These are phyloP conservation scores for Echites panduratus DNA, from an alignment of 257 asterid species.

Conservation along the genomic window DNA sequence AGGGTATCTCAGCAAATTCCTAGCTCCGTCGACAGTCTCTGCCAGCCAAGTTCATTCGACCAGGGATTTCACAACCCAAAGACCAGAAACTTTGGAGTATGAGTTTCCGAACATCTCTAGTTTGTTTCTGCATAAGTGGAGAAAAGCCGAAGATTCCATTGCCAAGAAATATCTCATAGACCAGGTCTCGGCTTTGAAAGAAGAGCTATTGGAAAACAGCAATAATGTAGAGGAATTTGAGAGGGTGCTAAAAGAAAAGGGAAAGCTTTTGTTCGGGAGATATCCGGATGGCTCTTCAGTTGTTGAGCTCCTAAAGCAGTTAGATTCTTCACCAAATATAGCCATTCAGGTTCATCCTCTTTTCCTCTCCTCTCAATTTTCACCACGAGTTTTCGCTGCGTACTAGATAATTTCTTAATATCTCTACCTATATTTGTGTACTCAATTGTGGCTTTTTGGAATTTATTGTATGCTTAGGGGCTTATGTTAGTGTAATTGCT, in stretches of 20 bases:
- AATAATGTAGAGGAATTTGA: constrained; percentile 35
- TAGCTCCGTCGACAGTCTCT: background rate
- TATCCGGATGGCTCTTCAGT: constrained; percentile 56
- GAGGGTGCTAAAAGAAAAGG: constrained; percentile 44
- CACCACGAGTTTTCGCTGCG: background rate
- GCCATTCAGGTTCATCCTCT: constrained; percentile 55
- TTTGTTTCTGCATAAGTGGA: constrained; percentile 9
- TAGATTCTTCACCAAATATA: constrained; percentile 31
- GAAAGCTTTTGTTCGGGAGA: constrained; percentile 45
- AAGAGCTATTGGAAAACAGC: constrained; percentile 34
- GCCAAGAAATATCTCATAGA: constrained; percentile 20
- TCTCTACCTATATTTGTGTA: background rate
- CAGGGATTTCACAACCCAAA: background rate
- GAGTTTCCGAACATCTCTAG: constrained; percentile 4
- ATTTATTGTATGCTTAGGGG: background rate
- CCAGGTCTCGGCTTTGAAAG: constrained; percentile 39
- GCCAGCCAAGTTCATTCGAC: background rate
- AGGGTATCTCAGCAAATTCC: background rate
- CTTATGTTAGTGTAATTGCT: background rate
- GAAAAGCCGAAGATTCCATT: constrained; percentile 5
- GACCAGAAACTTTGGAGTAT: background rate
- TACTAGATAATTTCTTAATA: background rate
- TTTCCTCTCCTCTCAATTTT: background rate
- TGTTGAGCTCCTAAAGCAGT: constrained; percentile 53
- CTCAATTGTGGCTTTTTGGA: background rate